Conservation (phyloP, 345 rosid species). For the Isatis tinctoria region DNA sequence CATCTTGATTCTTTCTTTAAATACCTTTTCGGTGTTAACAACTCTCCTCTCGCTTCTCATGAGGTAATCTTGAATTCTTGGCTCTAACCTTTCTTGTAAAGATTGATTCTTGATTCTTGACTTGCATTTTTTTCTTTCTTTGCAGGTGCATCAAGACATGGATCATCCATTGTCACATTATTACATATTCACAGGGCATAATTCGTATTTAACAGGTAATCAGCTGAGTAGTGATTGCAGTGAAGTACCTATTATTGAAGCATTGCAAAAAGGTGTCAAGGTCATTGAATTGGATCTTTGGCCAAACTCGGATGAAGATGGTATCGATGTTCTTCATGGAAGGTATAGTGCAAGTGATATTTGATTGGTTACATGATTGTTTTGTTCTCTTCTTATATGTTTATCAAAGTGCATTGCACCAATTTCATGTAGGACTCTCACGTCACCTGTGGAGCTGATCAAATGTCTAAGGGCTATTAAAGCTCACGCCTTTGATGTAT, state of each 20-base stretch:
- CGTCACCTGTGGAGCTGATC: slow-evolving; percentile 72
- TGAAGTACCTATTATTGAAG: slow-evolving; percentile 71
- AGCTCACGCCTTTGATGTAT: slow-evolving; percentile 68
- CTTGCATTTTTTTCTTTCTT: background rate
- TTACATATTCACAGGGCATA: slow-evolving; percentile 83
- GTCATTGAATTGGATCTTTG: slow-evolving; percentile 93
- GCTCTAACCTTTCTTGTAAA: background rate
- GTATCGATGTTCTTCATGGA: slow-evolving; percentile 86
- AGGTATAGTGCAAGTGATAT: slow-evolving; percentile 32
- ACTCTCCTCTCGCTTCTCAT: slow-evolving; percentile 49
- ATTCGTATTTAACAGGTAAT: slow-evolving; percentile 89
- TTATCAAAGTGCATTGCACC: background rate
- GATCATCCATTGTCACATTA: slow-evolving; percentile 82
- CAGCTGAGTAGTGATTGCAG: slow-evolving; percentile 98
- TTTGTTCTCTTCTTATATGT: background rate
- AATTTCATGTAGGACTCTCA: slow-evolving; percentile 59
- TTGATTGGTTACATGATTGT: background rate
- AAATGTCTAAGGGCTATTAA: slow-evolving; percentile 72
- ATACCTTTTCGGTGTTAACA: slow-evolving; percentile 50
- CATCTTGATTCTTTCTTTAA: slow-evolving; percentile 59
- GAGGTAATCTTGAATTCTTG: slow-evolving; percentile 30
- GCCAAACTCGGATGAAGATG: slow-evolving; percentile 74
- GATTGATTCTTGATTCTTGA: background rate
- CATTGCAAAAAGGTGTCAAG: slow-evolving; percentile 72
- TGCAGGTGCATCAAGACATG: slow-evolving; percentile 90